These are phyloP conservation scores for Yarrowia bubula DNA, from an alignment of 805 yeast genomes.

Conservation along the genomic window DNA sequence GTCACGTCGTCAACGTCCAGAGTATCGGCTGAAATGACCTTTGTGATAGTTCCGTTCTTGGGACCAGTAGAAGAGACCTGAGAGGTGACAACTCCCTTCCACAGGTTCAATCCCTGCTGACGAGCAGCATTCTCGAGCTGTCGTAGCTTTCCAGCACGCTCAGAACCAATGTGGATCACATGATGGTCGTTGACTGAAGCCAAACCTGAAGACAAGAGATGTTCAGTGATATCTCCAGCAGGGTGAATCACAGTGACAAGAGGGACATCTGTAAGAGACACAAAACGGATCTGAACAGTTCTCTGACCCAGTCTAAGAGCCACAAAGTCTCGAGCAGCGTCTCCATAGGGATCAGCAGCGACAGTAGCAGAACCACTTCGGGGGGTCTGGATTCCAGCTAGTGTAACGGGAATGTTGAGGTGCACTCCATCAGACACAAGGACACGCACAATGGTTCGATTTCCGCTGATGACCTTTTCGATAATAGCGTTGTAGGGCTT, in stretches of 20 bases:
- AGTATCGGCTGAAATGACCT: conserved; percentile 69
- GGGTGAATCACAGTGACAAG: conserved; percentile 60
- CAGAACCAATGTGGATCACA: conserved; percentile 62
- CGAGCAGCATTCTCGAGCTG: conserved; percentile 64
- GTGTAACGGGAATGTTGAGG: conserved; percentile 54
- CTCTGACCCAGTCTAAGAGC: conserved; percentile 63
- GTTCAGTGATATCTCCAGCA: conserved; percentile 71
- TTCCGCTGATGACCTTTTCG: conserved; percentile 77
- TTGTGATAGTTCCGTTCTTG: conserved; percentile 54
- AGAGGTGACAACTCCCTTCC: conserved; percentile 44
- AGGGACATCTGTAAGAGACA: conserved; percentile 43
- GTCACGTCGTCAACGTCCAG: conserved; percentile 53
- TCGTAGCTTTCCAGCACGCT: conserved; percentile 59
- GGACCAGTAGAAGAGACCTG: conserved; percentile 35
- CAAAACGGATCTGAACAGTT: conserved; percentile 52
- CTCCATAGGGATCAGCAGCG: conserved; percentile 56
- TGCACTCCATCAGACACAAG: conserved; percentile 48
- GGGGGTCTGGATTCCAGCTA: conserved; percentile 76
- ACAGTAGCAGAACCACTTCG: conserved; percentile 53
- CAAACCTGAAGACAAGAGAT: conserved; percentile 63
- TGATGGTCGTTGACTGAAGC: conserved; percentile 84
- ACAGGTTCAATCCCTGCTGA: conserved; percentile 53
- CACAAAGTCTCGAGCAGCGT: conserved; percentile 62
- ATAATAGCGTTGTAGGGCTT: conserved; percentile 58
- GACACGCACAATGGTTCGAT: conserved; percentile 64